phyloP scores from a whole-genome alignment of 2,329 filamentous ascomycete species.

The Penicillium sclerotiorum region DNA sequence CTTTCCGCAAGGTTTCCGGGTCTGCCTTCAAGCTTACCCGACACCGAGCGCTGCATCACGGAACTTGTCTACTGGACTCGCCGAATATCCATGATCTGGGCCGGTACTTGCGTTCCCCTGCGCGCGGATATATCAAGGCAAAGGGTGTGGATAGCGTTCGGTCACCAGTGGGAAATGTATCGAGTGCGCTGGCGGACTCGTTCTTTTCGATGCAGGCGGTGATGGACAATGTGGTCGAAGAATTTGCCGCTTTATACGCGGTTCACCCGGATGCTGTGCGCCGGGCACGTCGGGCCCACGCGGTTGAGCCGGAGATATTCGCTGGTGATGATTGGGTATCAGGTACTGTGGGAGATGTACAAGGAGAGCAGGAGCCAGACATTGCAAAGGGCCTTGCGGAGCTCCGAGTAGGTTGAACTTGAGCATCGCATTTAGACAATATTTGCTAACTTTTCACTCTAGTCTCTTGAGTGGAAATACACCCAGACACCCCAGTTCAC shows the following conservation, averaged over 20 bases:
- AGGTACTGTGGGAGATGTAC: constrained; percentile 55
- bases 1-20: constrained; percentile 78
- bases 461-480: constrained; percentile 69
- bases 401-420: constrained; percentile 56
- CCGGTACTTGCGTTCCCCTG: constrained; percentile 74
- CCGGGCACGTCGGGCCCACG: constrained; percentile 36
- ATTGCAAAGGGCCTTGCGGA: constrained; percentile 62
- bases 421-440: not conserved
- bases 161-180: constrained; percentile 79
- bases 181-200: constrained; percentile 54
- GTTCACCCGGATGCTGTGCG: constrained; percentile 37
- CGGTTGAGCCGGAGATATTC: constrained; percentile 35
- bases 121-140: constrained; percentile 73
- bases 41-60: constrained; percentile 82
- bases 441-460: constrained; percentile 9
- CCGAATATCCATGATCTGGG: constrained; percentile 72
- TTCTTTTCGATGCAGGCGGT: constrained; percentile 53
- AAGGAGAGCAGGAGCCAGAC: constrained; percentile 49
- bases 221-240: constrained; percentile 59
- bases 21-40: constrained; percentile 93
- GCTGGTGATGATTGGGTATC: constrained; percentile 40
- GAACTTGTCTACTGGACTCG: constrained; percentile 80
- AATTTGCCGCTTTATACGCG: constrained; percentile 71
- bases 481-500: constrained; percentile 83
- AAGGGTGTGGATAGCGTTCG: constrained; percentile 90